Base-by-base conservation (phyloP, 1,284 basidiomycete species). In the Rhizoctonia solani region DNA sequence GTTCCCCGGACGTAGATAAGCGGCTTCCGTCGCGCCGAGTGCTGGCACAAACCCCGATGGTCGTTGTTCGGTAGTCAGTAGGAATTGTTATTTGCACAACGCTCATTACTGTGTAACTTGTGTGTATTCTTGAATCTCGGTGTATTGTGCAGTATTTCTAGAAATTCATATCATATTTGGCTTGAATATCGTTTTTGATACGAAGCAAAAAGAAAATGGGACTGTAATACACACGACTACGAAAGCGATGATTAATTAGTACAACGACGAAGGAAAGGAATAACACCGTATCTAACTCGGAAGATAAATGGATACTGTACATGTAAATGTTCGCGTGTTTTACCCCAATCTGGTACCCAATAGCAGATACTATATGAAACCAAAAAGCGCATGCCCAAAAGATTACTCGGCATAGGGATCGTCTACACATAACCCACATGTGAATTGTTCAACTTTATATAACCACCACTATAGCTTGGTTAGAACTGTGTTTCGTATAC, bases 161-260 rank as follows among this genome's bases (percentile, higher is more conserved):
- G 65, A 78, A 74, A 87, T 90, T 72, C 84, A 85, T 6, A 88
- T 56, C 19, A 87, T 75, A 34, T 34, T 34, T 34, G 32, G 11
- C 32, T 34, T 8, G 86, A 90, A 71, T 52, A 21, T 32, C 27
- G 14, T 11, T 49, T 49, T 49, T 11, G n/a, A 25, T 5, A 25
- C 39, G 47, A 41, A 68, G 58, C 46, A 71, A 66, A 58, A 46
- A 69, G 23, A 54, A 39, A 52, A 23, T 27, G 54, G 34, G 41
- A 44, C 55, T 53, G 4, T 42, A 44, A 41, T 65, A 65, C 59
- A 65, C 5, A 37, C 23, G n/a, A 27, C 42, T 25, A 13, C 32
- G 50, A 53, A 19, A 44, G 50, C 49, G 27, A 52, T 53, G 53
- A 19, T 49, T 53, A 65, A 19, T 49, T 42, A 53, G 25, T 65